Evolutionary conservation across 2,329 filamentous ascomycete genomes (phyloP), one percentile per base, ranked within the genome.

Genomic region (Exophiala xenobiotica): DNA sequence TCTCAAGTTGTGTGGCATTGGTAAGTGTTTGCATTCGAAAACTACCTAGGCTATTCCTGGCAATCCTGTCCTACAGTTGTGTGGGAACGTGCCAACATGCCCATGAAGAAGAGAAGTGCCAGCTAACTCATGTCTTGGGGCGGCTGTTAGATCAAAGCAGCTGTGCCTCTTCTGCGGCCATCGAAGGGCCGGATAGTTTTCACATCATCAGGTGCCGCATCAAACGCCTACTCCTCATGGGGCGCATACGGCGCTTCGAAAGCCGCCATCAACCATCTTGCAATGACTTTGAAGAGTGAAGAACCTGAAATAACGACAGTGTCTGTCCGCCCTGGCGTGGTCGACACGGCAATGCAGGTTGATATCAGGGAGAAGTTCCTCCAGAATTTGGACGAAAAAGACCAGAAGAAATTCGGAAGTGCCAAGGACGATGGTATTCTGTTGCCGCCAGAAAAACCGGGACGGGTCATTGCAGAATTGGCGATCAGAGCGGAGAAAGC

Each of bases 301-400:
- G 91, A 96, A 68, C 83, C 86, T 1, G 77, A 84, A 11, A 82
- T 96, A 38, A 87, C 81, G 0, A 84, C 82, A 9, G 71, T 96
- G 0, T 78, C 88, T 0, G 74, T 96, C 26, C 78, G 85, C 3
- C 91, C 91, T 0, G 91, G 91, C 2, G 82, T 88, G 39, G 86
- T 95, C 6, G 87, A 96, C 65, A 96, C 91, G 0, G 86, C 86
- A 45, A 96, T 96, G 91, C 91, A 96, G 68, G 78, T 78, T n/a
- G 80, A 87, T 51, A 80, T 99, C 51, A 78, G 93, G 44, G 84
- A 90, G 40, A 79, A 83, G 51, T 86, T 93, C 67, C 75, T 78
- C 6, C 75, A 72, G 22, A 71, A 70, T 12, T 82, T 88, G 78
- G 78, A 81, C 58, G 70, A 71, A 16, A 75, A 76, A 46, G 79